These are phyloP conservation scores for Colletotrichum tabaci DNA, from an alignment of 2,329 filamentous ascomycete species.

Conservation along the genomic window DNA sequence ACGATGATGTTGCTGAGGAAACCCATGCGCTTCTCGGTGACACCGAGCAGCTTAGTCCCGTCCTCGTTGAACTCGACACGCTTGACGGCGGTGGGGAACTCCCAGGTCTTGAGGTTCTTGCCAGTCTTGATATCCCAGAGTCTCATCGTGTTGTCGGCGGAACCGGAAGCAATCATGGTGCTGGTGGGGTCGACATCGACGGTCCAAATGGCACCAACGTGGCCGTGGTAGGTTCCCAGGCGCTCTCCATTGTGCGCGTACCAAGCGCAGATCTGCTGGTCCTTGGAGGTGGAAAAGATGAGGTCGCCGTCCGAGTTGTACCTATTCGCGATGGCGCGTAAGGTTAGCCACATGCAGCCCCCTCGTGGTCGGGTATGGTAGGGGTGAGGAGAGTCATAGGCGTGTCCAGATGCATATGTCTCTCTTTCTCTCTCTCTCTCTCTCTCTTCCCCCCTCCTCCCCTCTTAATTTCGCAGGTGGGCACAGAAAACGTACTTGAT, in stretches of 20 bases:
- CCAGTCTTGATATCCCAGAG: conserved; percentile 97
- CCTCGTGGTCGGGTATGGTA: conserved; percentile 11
- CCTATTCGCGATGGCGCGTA: conserved; percentile 57
- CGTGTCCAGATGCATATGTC: neutral
- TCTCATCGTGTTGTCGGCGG: conserved; percentile 97
- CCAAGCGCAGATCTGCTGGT: conserved; percentile 97
- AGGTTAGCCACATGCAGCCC: conserved; percentile 26
- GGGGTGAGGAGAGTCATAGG: conserved; percentile 17
- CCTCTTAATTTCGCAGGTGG: conserved; percentile 7
- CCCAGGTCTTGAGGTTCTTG: conserved; percentile 95
- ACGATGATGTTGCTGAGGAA: conserved; percentile 95
- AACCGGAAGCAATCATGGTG: conserved; percentile 92
- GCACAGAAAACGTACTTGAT: conserved; percentile 75
- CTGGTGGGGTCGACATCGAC: conserved; percentile 96
- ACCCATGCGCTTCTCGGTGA: conserved; percentile 99
- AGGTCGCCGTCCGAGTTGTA: conserved; percentile 97
- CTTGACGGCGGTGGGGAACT: conserved; percentile 97
- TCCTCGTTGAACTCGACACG: conserved; percentile 98
- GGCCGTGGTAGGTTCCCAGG: conserved; percentile 95
- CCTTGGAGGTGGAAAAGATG: conserved; percentile 95
- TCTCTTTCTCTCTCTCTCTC: neutral
- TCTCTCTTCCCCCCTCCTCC: conserved; percentile 29
- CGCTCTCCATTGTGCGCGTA: conserved; percentile 98
- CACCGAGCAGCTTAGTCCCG: conserved; percentile 88
- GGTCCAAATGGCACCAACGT: conserved; percentile 98